Evolutionary conservation across 805 yeast genomes (phyloP), one percentile per base, ranked within the genome.

Genomic region (Ogataea sp.): DNA sequence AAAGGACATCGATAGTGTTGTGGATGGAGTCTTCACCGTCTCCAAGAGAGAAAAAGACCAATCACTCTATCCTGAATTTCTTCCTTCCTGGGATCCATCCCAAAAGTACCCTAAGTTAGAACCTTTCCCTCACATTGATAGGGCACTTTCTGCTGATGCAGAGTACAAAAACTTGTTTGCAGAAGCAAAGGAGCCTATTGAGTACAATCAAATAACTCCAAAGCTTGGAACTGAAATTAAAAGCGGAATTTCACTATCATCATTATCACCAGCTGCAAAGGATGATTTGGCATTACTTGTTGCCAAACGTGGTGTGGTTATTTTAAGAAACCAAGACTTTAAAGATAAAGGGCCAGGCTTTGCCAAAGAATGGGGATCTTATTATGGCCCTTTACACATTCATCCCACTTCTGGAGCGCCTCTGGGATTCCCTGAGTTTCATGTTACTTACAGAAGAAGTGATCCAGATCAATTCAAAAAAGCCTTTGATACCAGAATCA

Each of bases 351-450:
- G 79, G 7, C 72, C 75, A 1, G 59, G 55, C 23, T 71, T 67
- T 49, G 55, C 54, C 34, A 56, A 52, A 24, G 63, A 78, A 33
- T 76, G 61, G 51, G 83, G 80, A 40, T 58, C 60, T 33, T 71
- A 79, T 53, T 80, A 75, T 53, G 87, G 87, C 23, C 73, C 75
- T 29, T 67, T 75, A 43, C 86, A 80, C 56, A 65, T 77, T 43
- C 86, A 80, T 53, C 85, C 83, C 34, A 75, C 83, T 14, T 72
- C 81, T 13, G 85, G 85, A 20, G 75, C 81, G 11, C 85, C 81
- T 27, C 65, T 59, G 43, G 67, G 62, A 2, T 59, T 57, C 44
- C 79, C 80, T 4, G 75, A 76, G 44, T 65, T 79, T 42, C 83
- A 78, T 45, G 61, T 78, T 26, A 74, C 76, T 14, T 75, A 72